Conservation (phyloP, 2,329 filamentous ascomycete species). For the Aotearoamyces nothofagi region DNA sequence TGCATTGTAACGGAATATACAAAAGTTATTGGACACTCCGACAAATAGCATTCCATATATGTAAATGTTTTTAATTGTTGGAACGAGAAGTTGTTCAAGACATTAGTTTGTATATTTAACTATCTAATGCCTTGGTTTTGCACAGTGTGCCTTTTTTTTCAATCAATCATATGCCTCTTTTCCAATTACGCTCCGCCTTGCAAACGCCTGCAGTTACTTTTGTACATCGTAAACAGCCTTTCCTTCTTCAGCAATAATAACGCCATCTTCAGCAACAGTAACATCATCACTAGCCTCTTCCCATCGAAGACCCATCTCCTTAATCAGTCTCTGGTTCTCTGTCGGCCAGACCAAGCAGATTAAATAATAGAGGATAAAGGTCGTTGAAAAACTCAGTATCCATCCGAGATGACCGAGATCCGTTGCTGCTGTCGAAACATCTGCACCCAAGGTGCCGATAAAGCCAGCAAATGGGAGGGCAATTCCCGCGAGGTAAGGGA, state of each 20-base stretch:
- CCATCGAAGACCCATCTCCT: slow-evolving; percentile 18
- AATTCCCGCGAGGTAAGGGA: slow-evolving; percentile 20
- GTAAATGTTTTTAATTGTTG: no score
- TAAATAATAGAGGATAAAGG: slow-evolving; percentile 19
- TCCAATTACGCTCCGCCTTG: no score
- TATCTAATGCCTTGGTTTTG: no score
- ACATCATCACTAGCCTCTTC: slow-evolving; percentile 10
- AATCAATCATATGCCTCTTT: slow-evolving; percentile 1
- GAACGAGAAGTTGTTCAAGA: no score
- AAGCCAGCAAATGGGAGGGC: slow-evolving; percentile 22
- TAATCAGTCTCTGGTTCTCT: slow-evolving; percentile 20
- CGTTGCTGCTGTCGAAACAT: slow-evolving; percentile 16
- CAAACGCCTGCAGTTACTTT: slow-evolving; percentile 4
- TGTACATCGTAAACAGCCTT: slow-evolving; percentile 2
- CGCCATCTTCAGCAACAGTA: slow-evolving; percentile 13
- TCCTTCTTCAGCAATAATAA: slow-evolving; percentile 11
- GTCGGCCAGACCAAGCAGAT: slow-evolving; percentile 25
- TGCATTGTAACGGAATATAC: no score
- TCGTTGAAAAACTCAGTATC: slow-evolving; percentile 19
- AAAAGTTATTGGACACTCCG: no score
- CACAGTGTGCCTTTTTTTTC: no score
- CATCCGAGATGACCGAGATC: slow-evolving; percentile 21
- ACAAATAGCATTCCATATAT: no score
- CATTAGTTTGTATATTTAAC: no score
- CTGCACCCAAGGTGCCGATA: slow-evolving; percentile 18